Base-by-base conservation (phyloP, 306 rosid genomes). In the Castanopsis chinensis region DNA sequence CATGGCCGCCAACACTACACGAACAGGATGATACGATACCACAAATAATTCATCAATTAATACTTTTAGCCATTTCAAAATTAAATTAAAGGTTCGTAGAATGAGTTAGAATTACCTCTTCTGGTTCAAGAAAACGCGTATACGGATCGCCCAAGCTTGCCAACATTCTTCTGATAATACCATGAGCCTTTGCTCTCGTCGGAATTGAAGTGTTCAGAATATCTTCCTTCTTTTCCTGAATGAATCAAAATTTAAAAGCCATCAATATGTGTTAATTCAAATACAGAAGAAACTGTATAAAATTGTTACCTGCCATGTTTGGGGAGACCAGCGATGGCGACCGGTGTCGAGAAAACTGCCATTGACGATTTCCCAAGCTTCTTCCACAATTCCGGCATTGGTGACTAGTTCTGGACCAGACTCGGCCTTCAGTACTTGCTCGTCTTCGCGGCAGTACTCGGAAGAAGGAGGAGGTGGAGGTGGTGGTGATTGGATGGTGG, bases 281-380 rank as follows among this genome's bases (percentile, higher is more conserved):
- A 23, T 55, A 3, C 19, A 33, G 30, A 4, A 5, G 67, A 59
- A 13, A 13, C 17, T 67, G 35, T 19, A 52, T 58, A 76, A 41
- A 41, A 7, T 41, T 1, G 1, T 6, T 64, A 92, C 94, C 97
- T 87, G 85, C 99, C 99, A 95, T 3, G 82, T 71, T 54, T 95
- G 93, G 21, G 85, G 87, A 19, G 94, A 90, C 91, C 97, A 92
- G 35, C 88, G 92, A 74, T 76, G 88, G 80, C 84, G 78, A 79
- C 89, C 87, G 56, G 93, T 27, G 75, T 83, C 91, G 30, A 95
- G 91, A 73, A 86, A 95, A 69, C 87, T 89, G 45, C 91, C 99
- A 70, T 93, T 91, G 37, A 93, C 98, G 83, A 93, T 93, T 78
- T 93, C 91, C 99, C 99, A 92, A 64, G 94, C 99, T 81, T 95